Percentiles rank a stretch among this genome's conserved stretches.
Evolutionary conservation across 176 grass and related monocot species (phyloP).

Genomic region (Tillandsia fasciculata): DNA sequence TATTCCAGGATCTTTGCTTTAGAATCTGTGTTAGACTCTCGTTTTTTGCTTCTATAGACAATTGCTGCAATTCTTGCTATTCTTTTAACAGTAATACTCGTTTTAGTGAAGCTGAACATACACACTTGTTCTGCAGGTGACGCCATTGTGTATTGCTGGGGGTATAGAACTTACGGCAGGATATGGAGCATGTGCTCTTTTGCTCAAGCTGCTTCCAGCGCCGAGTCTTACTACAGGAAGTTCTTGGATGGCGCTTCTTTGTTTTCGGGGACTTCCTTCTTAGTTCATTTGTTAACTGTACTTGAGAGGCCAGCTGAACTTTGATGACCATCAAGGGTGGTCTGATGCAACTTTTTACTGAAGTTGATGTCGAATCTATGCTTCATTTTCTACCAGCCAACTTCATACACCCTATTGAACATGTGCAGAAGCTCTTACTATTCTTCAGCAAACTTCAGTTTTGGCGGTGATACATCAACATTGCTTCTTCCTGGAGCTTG

Average conservation of each 20-base stretch:
- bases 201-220: slow-evolving; percentile 55
- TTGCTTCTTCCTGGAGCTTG: slow-evolving; percentile 29
- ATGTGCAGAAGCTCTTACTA: slow-evolving; percentile 40
- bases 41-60: neutral
- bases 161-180: slow-evolving; percentile 42
- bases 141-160: slow-evolving; percentile 18
- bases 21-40: neutral
- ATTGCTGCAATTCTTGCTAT: neutral
- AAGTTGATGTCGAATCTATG: slow-evolving; percentile 39
- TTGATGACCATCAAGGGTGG: slow-evolving; percentile 25
- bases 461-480: slow-evolving; percentile 34
- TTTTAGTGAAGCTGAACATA: neutral
- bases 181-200: slow-evolving; percentile 71
- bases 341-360: slow-evolving; percentile 56
- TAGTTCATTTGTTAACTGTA: slow-evolving; percentile 87
- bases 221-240: slow-evolving; percentile 64
- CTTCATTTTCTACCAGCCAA: slow-evolving; percentile 18
- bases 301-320: slow-evolving; percentile 33
- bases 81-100: neutral
- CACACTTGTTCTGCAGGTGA: slow-evolving; percentile 28
- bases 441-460: slow-evolving; percentile 29
- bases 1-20: neutral
- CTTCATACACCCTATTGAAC: slow-evolving; percentile 34
- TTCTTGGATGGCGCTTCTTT: slow-evolving; percentile 94
- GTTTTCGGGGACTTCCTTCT: slow-evolving; percentile 68